Conservation (phyloP, 225 moss, liverwort and hornwort genomes). For the Antitrichia curtipendula region DNA sequence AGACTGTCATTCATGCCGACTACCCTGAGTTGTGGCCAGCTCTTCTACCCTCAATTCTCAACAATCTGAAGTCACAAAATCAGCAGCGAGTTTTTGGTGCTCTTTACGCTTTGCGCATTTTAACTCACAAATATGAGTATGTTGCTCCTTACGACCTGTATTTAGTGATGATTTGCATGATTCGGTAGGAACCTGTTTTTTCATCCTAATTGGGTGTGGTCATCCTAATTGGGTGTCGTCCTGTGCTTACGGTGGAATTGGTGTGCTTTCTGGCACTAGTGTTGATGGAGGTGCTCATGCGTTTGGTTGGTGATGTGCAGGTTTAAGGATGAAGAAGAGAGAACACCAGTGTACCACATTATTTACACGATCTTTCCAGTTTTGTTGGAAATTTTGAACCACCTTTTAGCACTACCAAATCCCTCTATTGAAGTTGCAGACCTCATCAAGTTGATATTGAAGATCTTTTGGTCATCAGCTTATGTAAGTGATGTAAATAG, state of each 20-base stretch:
- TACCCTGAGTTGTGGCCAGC: constrained; percentile 92
- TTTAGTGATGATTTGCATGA: neutral
- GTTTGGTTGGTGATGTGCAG: constrained; percentile 17
- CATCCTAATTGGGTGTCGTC: neutral
- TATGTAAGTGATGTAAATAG: constrained; percentile 43
- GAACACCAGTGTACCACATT: constrained; percentile 83
- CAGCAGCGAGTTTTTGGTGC: constrained; percentile 92
- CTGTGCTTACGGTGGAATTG: neutral
- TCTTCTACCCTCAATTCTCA: constrained; percentile 66
- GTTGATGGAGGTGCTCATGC: neutral
- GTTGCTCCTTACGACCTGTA: neutral
- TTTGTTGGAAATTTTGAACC: constrained; percentile 82
- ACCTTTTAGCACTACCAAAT: constrained; percentile 65
- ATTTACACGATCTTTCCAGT: constrained; percentile 91
- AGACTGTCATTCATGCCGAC: constrained; percentile 94
- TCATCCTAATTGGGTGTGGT: neutral
- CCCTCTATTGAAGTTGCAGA: constrained; percentile 82
- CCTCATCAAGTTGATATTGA: constrained; percentile 97
- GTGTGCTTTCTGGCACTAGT: neutral
- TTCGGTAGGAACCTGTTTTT: neutral
- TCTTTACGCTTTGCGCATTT: constrained; percentile 83
- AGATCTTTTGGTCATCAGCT: constrained; percentile 99
- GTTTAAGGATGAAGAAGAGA: constrained; percentile 98
- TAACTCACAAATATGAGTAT: constrained; percentile 98
- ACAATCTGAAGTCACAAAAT: constrained; percentile 79